Evolutionary conservation across 2,329 filamentous ascomycete species (phyloP).

Genomic region (Aspergillus fijiensis): DNA sequence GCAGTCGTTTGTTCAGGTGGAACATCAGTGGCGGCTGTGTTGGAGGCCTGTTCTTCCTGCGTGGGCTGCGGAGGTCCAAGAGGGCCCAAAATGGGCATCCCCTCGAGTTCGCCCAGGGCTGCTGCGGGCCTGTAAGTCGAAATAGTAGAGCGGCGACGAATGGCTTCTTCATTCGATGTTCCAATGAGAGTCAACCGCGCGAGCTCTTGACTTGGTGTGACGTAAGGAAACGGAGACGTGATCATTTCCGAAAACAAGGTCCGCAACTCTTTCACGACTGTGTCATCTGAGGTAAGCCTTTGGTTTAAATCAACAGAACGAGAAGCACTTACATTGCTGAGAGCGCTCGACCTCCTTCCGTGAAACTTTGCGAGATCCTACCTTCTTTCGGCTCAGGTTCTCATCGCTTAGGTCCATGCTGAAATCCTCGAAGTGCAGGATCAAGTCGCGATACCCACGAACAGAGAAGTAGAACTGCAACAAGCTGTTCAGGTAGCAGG

Average conservation of each 20-base stretch:
- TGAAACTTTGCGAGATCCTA: slow-evolving; percentile 70
- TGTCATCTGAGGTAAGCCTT: slow-evolving; percentile 6
- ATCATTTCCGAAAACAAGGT: slow-evolving; percentile 70
- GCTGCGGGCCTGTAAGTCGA: slow-evolving; percentile 28
- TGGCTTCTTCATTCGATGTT: slow-evolving; percentile 54
- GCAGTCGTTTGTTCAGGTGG: slow-evolving; percentile 27
- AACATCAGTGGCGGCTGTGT: slow-evolving; percentile 18
- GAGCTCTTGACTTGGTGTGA: slow-evolving; percentile 72
- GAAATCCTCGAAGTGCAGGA: slow-evolving; percentile 71
- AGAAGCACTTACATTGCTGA: slow-evolving; percentile 66
- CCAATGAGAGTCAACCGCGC: slow-evolving; percentile 75
- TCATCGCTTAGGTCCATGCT: slow-evolving; percentile 67
- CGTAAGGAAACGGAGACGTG: slow-evolving; percentile 58
- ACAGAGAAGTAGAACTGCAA: slow-evolving; percentile 94
- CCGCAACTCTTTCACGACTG: slow-evolving; percentile 73
- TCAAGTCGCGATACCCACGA: slow-evolving; percentile 73
- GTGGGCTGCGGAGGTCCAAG: slow-evolving; percentile 39
- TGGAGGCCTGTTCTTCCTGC: slow-evolving; percentile 19
- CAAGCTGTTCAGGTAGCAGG: slow-evolving; percentile 95
- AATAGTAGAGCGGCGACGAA: slow-evolving; percentile 50
- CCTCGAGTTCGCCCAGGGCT: slow-evolving; percentile 45
- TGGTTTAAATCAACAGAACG: neutral
- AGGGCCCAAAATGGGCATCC: slow-evolving; percentile 48
- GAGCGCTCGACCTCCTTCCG: slow-evolving; percentile 59
- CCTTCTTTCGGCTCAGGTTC: slow-evolving; percentile 64